Base-by-base conservation (phyloP, 768 basidiomycete genomes). In the Tulasnella sp. region DNA sequence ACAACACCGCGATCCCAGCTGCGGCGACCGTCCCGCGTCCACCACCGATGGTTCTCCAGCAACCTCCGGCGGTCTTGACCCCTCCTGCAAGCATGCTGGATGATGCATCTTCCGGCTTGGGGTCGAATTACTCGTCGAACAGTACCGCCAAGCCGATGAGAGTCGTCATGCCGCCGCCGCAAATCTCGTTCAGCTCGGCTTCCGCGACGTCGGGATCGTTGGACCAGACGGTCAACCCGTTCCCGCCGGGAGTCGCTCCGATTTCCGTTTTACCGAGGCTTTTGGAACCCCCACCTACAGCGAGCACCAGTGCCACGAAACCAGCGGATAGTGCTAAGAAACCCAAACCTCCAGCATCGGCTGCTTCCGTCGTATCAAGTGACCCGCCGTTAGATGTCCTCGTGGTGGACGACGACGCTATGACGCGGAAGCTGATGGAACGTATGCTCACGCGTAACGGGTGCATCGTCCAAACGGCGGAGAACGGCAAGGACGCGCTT, bases 391-490 rank as follows among this genome's bases (percentile, higher is more conserved):
- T 92, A 75, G 83, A 83, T 16, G 90, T 91, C 62, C 83, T 93
- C 22, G 90, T 94, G 3, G 92, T 94, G 0, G 92, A 94, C 76
- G 91, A 95, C 77, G 94, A 95, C 78, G 80, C 84, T 12, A 79
- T 94, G 69, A 94, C 94, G 67, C 85, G 93, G 67, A 88, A 85
- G 67, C 81, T 95, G 73, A 94, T 95, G 93, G 85, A 83, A 73
- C 84, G 92, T 29, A 86, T 92, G 79, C 82, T 95, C 52, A 85
- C 86, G n/a, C 84, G 92, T 40, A 82, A 94, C 1, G 92, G 93
- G 0, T 94, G 92, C 79, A 79, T 79, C 36, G 92, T 94, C n/a
- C 82, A 86, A 16, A 87, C 87, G 19, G 93, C 94, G 12, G 91
- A 94, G 81, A 93, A 95, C 77, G 94, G 94, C 6, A 86, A 89